Evolutionary conservation across 208 protist genomes (phyloP).

Genomic region (Trypanosoma brucei): DNA sequence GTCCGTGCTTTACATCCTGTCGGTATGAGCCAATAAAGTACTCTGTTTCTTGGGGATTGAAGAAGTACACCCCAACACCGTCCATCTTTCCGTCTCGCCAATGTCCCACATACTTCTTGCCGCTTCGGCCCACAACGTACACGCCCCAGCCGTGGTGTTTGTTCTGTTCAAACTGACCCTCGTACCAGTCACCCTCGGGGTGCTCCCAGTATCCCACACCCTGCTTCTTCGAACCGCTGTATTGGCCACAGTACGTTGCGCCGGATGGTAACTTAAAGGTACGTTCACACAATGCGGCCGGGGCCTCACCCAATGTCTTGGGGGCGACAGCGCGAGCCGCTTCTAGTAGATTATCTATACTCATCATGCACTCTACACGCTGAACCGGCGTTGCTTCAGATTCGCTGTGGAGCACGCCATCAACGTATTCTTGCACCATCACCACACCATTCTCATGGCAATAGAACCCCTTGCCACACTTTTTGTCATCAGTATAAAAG

Average conservation of each 20-base stretch:
- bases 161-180: conserved; percentile 85
- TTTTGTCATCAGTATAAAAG: conserved; percentile 76
- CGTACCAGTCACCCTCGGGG: conserved; percentile 86
- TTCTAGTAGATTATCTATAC: conserved; percentile 37
- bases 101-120: conserved; percentile 84
- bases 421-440: conserved; percentile 74
- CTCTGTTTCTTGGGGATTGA: conserved; percentile 82
- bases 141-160: conserved; percentile 89
- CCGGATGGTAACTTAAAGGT: conserved; percentile 88
- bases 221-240: conserved; percentile 86
- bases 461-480: conserved; percentile 77
- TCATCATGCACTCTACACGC: conserved; percentile 43
- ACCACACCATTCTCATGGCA: conserved; percentile 80
- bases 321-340: conserved; percentile 58
- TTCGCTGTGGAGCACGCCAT: conserved; percentile 53
- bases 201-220: conserved; percentile 83
- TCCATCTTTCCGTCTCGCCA: conserved; percentile 88
- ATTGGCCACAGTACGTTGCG: conserved; percentile 84
- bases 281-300: conserved; percentile 55
- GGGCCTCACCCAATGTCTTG: conserved; percentile 50
- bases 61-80: conserved; percentile 87
- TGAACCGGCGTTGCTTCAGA: conserved; percentile 60
- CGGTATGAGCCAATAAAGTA: conserved; percentile 84
- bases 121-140: conserved; percentile 80
- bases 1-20: conserved; percentile 80